Percentiles rank a stretch among this genome's conserved stretches.
Conservation (phyloP, 2,329 filamentous ascomycete species). For the Apiospora sp. region DNA sequence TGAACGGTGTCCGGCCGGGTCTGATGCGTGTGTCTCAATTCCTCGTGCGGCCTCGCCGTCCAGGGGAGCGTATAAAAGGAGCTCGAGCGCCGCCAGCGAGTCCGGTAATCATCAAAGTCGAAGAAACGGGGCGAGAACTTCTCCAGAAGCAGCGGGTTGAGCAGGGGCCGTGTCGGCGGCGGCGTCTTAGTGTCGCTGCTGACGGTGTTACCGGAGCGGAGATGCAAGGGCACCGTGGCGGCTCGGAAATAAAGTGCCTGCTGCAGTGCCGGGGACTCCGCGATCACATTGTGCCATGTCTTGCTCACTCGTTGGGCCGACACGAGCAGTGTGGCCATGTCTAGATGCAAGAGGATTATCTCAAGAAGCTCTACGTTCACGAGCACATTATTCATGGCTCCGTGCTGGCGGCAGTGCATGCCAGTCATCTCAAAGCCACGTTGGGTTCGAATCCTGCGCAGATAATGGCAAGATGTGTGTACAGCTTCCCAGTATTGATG, state of each 20-base stretch:
- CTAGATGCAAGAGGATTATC: background rate
- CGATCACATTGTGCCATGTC: background rate
- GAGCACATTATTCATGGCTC: too few relatives aligned
- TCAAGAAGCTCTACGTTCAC: background rate
- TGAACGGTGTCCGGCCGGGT: background rate
- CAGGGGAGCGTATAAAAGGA: background rate
- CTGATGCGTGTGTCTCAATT: background rate
- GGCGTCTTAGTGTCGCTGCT: background rate
- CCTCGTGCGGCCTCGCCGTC: background rate
- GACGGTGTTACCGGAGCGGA: background rate
- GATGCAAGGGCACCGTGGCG: too few relatives aligned
- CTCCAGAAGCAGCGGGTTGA: background rate
- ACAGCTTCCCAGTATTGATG: too few relatives aligned
- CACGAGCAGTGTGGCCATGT: background rate
- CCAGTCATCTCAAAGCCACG: too few relatives aligned
- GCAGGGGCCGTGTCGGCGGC: background rate
- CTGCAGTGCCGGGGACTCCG: background rate
- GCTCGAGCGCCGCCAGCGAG: background rate
- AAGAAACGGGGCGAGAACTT: slow-evolving; percentile 19
- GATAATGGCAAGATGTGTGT: too few relatives aligned
- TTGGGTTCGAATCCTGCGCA: too few relatives aligned
- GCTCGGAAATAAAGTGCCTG: background rate
- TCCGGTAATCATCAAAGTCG: background rate
- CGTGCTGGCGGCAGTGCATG: too few relatives aligned
- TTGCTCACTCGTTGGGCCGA: background rate